phyloP scores from a whole-genome alignment of 441 rosid genomes.

The Euphorbia schlechtendalii region DNA sequence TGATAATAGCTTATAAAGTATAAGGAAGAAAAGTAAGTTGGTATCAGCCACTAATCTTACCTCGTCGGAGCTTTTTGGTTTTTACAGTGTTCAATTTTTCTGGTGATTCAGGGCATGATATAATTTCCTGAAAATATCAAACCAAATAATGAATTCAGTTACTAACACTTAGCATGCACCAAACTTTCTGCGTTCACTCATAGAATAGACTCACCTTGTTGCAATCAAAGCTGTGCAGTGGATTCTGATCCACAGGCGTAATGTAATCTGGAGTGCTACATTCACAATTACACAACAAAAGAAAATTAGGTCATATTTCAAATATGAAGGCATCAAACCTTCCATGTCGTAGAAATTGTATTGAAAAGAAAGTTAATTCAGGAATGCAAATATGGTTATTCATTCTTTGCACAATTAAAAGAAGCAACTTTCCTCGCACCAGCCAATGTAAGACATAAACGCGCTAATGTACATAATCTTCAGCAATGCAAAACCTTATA shows the following conservation, averaged over 20 bases:
- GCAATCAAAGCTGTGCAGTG: constrained; percentile 42
- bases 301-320: not conserved
- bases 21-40: too few species aligned
- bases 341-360: not conserved
- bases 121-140: constrained; percentile 42
- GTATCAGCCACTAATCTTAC: constrained; percentile 38
- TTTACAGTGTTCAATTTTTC: constrained; percentile 55
- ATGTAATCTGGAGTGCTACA: constrained; percentile 91
- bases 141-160: not conserved
- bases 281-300: constrained; percentile 3
- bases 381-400: not conserved
- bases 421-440: not conserved
- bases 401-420: not conserved
- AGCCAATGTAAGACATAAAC: not conserved
- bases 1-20: too few species aligned
- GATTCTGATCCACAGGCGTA: constrained; percentile 75
- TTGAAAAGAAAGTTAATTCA: not conserved
- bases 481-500: too few species aligned
- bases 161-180: not conserved
- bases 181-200: not conserved
- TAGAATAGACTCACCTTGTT: constrained; percentile 40
- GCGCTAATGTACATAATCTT: too few species aligned
- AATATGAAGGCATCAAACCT: not conserved
- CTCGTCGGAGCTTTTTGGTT: constrained; percentile 45
- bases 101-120: constrained; percentile 81